These are phyloP conservation scores for Vaucheria bursata DNA, from an alignment of 352 stramenopile genomes.

Conservation along the genomic window DNA sequence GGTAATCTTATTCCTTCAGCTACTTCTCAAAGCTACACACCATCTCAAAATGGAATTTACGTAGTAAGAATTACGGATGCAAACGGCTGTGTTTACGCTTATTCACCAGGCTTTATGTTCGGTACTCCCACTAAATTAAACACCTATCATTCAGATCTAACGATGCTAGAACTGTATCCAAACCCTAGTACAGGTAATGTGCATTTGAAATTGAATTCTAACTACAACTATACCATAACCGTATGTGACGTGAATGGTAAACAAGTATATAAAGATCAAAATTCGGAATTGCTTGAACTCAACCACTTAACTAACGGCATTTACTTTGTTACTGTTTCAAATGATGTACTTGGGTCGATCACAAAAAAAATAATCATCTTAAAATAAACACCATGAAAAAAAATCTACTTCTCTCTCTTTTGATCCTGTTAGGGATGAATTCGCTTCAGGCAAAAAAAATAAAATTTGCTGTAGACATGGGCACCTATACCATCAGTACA, in stretches of 20 bases:
- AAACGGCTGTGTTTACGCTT: background rate
- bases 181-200: background rate
- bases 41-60: background rate
- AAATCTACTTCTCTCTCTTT: background rate
- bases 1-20: background rate
- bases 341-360: background rate
- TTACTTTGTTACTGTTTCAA: background rate
- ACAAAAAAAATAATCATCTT: background rate
- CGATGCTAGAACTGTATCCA: background rate
- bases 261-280: background rate
- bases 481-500: background rate
- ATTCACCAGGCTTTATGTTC: background rate
- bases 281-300: background rate
- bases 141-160: background rate
- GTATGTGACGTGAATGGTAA: background rate
- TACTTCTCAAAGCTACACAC: background rate
- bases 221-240: background rate
- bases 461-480: constrained; percentile 1
- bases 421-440: background rate
- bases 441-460: background rate
- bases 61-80: background rate
- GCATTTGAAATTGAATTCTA: background rate
- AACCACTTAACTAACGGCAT: background rate
- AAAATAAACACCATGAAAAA: background rate
- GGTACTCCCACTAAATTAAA: background rate